Conservation (phyloP, 2,329 filamentous ascomycete genomes). For the Pseudogymnoascus sp. region DNA sequence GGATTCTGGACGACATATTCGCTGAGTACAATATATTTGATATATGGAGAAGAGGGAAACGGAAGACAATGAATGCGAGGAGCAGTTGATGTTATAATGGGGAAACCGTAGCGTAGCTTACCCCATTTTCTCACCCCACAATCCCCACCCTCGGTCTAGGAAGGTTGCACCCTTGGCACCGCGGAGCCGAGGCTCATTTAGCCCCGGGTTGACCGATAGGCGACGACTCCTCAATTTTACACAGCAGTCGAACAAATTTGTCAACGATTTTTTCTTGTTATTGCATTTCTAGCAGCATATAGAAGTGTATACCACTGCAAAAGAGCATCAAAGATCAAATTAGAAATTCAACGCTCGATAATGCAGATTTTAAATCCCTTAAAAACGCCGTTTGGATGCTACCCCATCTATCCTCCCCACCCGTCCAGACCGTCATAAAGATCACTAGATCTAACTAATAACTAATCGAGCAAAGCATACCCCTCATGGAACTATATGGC, state of each 20-base stretch:
- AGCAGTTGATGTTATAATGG: conserved; percentile 5
- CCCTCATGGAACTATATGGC: background rate
- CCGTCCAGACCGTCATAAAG: background rate
- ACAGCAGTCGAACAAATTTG: background rate
- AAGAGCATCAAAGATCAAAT: background rate
- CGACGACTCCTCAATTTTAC: background rate
- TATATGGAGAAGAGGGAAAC: background rate
- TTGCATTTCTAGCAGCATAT: background rate
- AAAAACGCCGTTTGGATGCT: background rate
- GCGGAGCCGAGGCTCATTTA: conserved; percentile 5
- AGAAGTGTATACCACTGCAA: background rate
- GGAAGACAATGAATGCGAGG: background rate
- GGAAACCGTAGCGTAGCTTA: conserved; percentile 1
- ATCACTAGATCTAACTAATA: background rate
- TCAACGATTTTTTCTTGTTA: conserved; percentile 4
- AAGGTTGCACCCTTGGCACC: conserved; percentile 5
- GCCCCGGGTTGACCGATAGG: background rate
- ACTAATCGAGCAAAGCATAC: conserved; percentile 1
- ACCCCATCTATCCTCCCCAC: background rate
- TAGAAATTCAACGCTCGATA: background rate
- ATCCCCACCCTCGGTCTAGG: conserved; percentile 6
- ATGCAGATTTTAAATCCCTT: conserved; percentile 5
- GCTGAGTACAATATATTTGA: conserved; percentile 8
- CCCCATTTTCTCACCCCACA: conserved; percentile 7
- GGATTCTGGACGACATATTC: conserved; percentile 38